Conservation (phyloP, 2,329 filamentous ascomycete species). For the Cercospora sp. region DNA sequence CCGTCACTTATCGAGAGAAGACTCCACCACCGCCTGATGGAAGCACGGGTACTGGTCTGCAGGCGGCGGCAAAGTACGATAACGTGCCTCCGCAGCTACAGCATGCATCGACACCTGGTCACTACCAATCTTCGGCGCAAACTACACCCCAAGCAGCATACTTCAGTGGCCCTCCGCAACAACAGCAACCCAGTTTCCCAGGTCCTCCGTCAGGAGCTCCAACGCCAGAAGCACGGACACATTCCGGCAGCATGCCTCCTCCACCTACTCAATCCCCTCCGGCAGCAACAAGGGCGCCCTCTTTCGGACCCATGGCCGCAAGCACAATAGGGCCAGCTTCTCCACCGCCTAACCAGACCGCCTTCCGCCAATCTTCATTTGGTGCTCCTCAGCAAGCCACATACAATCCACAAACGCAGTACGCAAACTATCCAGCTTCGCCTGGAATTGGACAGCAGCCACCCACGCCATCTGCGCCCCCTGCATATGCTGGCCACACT, state of each 20-base stretch:
- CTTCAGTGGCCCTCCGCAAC: constrained; percentile 45
- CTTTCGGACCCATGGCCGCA: constrained; percentile 30
- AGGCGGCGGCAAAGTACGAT: constrained; percentile 44
- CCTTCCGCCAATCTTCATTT: constrained; percentile 39
- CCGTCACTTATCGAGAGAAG: constrained; percentile 72
- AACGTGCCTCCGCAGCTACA: constrained; percentile 28
- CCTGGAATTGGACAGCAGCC: constrained; percentile 32
- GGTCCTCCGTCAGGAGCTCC: constrained; percentile 28
- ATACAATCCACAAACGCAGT: constrained; percentile 35
- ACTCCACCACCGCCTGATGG: constrained; percentile 73
- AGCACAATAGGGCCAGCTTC: constrained; percentile 27
- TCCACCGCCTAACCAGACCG: constrained; percentile 35
- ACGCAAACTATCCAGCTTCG: constrained; percentile 30
- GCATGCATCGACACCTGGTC: constrained; percentile 30
- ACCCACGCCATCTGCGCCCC: constrained; percentile 39
- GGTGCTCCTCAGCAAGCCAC: constrained; percentile 41
- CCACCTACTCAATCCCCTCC: constrained; percentile 27
- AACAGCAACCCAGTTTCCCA: constrained; percentile 13
- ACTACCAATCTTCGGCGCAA: constrained; percentile 32
- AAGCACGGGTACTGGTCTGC: constrained; percentile 51
- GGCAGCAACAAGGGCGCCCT: constrained; percentile 24
- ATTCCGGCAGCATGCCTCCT: constrained; percentile 30
- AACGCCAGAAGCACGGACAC: constrained; percentile 17
- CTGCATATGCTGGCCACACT: constrained; percentile 39
- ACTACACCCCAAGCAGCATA: constrained; percentile 39